phyloP scores from a whole-genome alignment of 2,329 filamentous ascomycete genomes.

The Fusarium sp. region DNA sequence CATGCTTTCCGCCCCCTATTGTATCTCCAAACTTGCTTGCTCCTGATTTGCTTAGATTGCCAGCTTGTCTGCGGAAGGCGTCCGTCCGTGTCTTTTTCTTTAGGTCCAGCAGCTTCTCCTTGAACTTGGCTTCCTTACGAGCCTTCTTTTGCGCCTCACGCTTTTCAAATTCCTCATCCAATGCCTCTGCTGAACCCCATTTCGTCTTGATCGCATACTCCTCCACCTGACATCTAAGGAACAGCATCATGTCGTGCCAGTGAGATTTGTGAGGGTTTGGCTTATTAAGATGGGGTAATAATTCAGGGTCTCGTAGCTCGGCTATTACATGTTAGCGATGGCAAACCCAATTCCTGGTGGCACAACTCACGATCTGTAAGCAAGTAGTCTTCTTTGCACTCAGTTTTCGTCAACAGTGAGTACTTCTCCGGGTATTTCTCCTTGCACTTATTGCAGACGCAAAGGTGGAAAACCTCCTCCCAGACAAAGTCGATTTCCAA shows the following conservation, averaged over 20 bases:
- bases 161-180: slow-evolving; percentile 89
- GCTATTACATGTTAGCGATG: slow-evolving; percentile 60
- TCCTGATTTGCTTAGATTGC: slow-evolving; percentile 64
- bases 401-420: slow-evolving; percentile 94
- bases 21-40: slow-evolving; percentile 79
- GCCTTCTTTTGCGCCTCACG: slow-evolving; percentile 83
- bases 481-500: slow-evolving; percentile 95
- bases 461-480: slow-evolving; percentile 83
- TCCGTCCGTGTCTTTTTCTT: slow-evolving; percentile 95
- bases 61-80: slow-evolving; percentile 80
- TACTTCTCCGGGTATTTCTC: slow-evolving; percentile 93
- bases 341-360: background rate
- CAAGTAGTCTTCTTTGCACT: slow-evolving; percentile 94
- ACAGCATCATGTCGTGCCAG: slow-evolving; percentile 99
- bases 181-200: slow-evolving; percentile 87
- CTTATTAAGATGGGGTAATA: slow-evolving; percentile 87
- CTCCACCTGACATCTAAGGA: slow-evolving; percentile 92
- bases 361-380: slow-evolving; percentile 82
- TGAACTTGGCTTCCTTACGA: slow-evolving; percentile 91
- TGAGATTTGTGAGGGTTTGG: slow-evolving; percentile 96
- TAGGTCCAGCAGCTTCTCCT: slow-evolving; percentile 85
- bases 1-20: slow-evolving; percentile 78
- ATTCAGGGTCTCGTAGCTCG: slow-evolving; percentile 87
- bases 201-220: slow-evolving; percentile 90
- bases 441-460: slow-evolving; percentile 86